Conservation (phyloP, 1,284 basidiomycete species). For the Jaminaea rosea region DNA sequence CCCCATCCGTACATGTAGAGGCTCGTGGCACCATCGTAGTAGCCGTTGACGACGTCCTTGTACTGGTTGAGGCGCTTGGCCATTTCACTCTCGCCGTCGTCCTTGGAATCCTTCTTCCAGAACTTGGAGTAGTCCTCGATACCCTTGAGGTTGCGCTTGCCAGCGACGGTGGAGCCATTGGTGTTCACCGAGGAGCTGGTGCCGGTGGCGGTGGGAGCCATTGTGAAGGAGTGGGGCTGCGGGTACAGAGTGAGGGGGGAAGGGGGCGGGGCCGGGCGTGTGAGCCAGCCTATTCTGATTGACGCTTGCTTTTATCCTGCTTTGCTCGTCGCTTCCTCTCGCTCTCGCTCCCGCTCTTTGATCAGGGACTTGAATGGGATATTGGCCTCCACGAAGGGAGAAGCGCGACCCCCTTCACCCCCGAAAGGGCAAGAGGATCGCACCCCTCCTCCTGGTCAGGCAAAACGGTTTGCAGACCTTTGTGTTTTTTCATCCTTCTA, state of each 20-base stretch:
- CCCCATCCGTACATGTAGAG: conserved; percentile 95
- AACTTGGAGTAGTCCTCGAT: conserved; percentile 86
- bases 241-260: neutral
- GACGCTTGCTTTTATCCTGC: neutral
- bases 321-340: neutral
- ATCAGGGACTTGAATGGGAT: conserved; percentile 2
- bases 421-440: neutral
- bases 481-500: neutral
- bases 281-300: neutral
- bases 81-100: conserved; percentile 64
- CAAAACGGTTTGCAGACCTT: conserved; percentile 1
- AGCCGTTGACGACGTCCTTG: conserved; percentile 89
- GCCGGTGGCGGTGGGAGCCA: conserved; percentile 11
- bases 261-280: neutral
- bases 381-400: neutral
- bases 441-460: no score
- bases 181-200: no score
- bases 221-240: no score
- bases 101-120: conserved; percentile 77
- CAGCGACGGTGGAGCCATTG: conserved; percentile 46
- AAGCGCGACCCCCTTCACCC: neutral
- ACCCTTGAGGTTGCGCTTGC: conserved; percentile 70
- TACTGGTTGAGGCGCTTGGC: conserved; percentile 73
- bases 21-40: conserved; percentile 93
- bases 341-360: no score